These are phyloP conservation scores for Phylloporus arenicola DNA, from an alignment of 768 basidiomycete genomes.

Conservation along the genomic window DNA sequence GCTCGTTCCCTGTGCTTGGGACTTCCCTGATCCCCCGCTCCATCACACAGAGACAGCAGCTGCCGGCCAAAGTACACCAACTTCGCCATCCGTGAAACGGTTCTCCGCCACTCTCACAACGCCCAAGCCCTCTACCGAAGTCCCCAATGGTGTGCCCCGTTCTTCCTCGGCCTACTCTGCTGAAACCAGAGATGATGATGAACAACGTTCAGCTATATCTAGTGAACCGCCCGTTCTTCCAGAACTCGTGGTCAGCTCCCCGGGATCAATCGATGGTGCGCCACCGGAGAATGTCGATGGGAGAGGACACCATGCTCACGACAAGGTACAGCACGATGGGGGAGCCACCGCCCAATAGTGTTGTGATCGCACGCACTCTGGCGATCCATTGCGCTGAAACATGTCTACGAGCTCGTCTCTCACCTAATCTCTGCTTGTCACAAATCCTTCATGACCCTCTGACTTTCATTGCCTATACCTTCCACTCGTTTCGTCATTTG, in stretches of 20 bases:
- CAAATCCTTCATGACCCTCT: slow-evolving; percentile 1
- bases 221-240: slow-evolving; percentile 30
- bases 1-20: slow-evolving; percentile 76
- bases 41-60: slow-evolving; percentile 22
- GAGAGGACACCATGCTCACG: slow-evolving; percentile 10
- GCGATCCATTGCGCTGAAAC: not conserved
- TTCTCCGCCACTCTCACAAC: slow-evolving; percentile 24
- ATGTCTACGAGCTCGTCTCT: not conserved
- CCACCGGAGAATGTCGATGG: slow-evolving; percentile 14
- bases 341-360: slow-evolving; percentile 17
- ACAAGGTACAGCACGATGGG: slow-evolving; percentile 20
- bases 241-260: slow-evolving; percentile 32
- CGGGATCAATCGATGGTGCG: slow-evolving; percentile 28
- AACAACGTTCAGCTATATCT: slow-evolving; percentile 22
- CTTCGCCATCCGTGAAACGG: slow-evolving; percentile 18
- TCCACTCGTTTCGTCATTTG: slow-evolving; percentile 15
- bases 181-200: slow-evolving; percentile 25
- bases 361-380: not conserved
- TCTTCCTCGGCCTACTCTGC: slow-evolving; percentile 28
- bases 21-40: slow-evolving; percentile 48
- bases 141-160: slow-evolving; percentile 14
- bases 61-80: slow-evolving; percentile 17
- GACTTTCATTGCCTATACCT: slow-evolving; percentile 1
- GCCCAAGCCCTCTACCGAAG: slow-evolving; percentile 28
- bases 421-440: not conserved